These are phyloP conservation scores for Penicillium crustosum DNA, from an alignment of 2,329 filamentous ascomycete genomes.

Conservation along the genomic window DNA sequence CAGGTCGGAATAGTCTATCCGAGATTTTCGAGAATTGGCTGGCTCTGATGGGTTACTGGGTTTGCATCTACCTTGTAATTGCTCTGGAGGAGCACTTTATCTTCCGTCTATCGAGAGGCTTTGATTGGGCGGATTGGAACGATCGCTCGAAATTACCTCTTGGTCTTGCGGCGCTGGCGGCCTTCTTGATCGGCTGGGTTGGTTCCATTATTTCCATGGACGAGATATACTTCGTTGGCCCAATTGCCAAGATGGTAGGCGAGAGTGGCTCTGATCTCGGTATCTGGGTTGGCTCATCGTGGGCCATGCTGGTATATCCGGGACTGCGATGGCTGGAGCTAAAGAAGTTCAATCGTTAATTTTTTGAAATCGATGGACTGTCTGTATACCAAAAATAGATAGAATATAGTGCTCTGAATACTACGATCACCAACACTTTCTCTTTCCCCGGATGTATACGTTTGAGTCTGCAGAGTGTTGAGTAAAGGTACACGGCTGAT, in stretches of 20 bases:
- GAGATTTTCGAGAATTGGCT: neutral
- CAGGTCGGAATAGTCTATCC: neutral
- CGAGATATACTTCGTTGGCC: neutral
- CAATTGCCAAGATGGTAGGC: neutral
- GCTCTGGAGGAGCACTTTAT: neutral
- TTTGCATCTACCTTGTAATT: neutral
- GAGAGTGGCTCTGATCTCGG: neutral
- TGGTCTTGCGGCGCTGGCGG: neutral
- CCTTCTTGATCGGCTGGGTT: neutral
- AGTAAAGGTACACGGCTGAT: no score
- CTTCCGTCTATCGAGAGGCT: neutral
- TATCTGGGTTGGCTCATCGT: neutral
- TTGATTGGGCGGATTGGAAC: neutral
- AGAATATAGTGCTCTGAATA: no score
- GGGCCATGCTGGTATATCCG: neutral
- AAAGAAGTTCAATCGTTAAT: neutral
- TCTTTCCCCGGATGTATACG: no score
- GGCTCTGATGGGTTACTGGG: neutral
- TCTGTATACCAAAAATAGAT: neutral
- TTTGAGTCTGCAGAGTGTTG: no score
- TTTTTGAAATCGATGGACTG: neutral
- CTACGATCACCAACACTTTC: no score
- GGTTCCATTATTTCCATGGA: neutral
- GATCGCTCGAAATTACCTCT: neutral
- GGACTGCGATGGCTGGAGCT: neutral